A percentile compares a stretch with the other conserved stretches of the same genome.
These are phyloP conservation scores for Tetramitus jugosus DNA, from an alignment of 208 protist species.

Conservation along the genomic window DNA sequence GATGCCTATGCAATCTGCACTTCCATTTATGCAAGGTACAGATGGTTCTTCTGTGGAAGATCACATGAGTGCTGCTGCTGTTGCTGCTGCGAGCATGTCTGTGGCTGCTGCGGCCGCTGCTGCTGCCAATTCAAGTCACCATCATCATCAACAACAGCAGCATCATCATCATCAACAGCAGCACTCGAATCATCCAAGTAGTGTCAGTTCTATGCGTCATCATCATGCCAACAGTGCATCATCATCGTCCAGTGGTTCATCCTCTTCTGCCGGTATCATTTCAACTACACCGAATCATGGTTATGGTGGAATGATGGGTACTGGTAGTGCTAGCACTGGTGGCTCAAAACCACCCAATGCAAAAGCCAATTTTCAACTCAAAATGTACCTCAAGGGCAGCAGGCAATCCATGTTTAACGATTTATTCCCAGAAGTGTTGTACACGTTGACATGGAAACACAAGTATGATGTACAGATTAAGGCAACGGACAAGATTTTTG, in stretches of 20 bases:
- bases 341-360: neutral
- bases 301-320: neutral
- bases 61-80: neutral
- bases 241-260: neutral
- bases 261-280: neutral
- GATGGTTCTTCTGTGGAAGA: neutral
- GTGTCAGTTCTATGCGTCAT: neutral
- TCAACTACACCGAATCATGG: too few relatives aligned
- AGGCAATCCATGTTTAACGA: neutral
- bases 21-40: neutral
- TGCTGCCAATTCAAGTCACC: neutral
- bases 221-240: neutral
- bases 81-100: neutral
- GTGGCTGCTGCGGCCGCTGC: neutral
- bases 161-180: too few relatives aligned
- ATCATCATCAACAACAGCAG: neutral
- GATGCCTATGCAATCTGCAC: neutral
- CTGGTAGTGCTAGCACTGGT: neutral
- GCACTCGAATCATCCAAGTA: neutral
- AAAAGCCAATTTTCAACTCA: neutral
- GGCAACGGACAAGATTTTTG: slow-evolving; percentile 1
- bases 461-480: slow-evolving; percentile 4
- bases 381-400: slow-evolving; percentile 6
- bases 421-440: slow-evolving; percentile 13
- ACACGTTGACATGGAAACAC: slow-evolving; percentile 17